A percentile compares a stretch with the other conserved stretches of the same genome.
Evolutionary conservation across 495 filamentous ascomycete genomes (phyloP).

Genomic region (Neurospora intermedia): DNA sequence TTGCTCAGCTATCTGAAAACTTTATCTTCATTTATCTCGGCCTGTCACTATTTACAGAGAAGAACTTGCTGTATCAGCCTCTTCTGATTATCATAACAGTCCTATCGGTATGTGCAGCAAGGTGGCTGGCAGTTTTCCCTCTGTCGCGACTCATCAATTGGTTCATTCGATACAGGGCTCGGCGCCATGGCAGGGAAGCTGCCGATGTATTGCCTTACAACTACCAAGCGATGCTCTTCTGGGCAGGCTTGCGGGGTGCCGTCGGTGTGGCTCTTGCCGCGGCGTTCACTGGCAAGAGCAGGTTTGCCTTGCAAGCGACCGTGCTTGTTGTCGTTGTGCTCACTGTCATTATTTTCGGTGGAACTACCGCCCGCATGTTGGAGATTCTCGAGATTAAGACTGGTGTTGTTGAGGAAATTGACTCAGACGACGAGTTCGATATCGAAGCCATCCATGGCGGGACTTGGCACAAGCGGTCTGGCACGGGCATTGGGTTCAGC

Average conservation of each 20-base stretch:
- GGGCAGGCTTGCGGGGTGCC: slow-evolving; percentile 91
- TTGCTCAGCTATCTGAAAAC: slow-evolving; percentile 93
- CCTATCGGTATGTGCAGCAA: slow-evolving; percentile 78
- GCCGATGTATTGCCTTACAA: slow-evolving; percentile 84
- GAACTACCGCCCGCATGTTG: slow-evolving; percentile 96
- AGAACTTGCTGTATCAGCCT: slow-evolving; percentile 78
- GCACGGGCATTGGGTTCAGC: slow-evolving; percentile 58
- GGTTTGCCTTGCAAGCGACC: slow-evolving; percentile 71
- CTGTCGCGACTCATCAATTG: slow-evolving; percentile 85
- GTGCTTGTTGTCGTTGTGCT: slow-evolving; percentile 94
- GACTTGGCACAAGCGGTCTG: slow-evolving; percentile 67
- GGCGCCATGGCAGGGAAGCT: slow-evolving; percentile 60
- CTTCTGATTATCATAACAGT: slow-evolving; percentile 91
- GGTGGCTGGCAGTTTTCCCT: slow-evolving; percentile 91
- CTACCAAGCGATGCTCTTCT: slow-evolving; percentile 97
- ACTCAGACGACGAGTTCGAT: slow-evolving; percentile 97
- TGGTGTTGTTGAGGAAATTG: slow-evolving; percentile 90
- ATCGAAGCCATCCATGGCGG: slow-evolving; percentile 70
- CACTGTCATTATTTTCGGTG: slow-evolving; percentile 97
- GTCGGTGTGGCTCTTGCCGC: slow-evolving; percentile 96
- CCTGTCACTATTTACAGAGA: slow-evolving; percentile 84
- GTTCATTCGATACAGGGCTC: slow-evolving; percentile 84
- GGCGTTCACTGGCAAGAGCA: slow-evolving; percentile 67
- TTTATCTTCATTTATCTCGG: slow-evolving; percentile 99
- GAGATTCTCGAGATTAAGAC: slow-evolving; percentile 92